Evolutionary conservation across 2,329 filamentous ascomycete genomes (phyloP).

Genomic region (Phoma herbarum): DNA sequence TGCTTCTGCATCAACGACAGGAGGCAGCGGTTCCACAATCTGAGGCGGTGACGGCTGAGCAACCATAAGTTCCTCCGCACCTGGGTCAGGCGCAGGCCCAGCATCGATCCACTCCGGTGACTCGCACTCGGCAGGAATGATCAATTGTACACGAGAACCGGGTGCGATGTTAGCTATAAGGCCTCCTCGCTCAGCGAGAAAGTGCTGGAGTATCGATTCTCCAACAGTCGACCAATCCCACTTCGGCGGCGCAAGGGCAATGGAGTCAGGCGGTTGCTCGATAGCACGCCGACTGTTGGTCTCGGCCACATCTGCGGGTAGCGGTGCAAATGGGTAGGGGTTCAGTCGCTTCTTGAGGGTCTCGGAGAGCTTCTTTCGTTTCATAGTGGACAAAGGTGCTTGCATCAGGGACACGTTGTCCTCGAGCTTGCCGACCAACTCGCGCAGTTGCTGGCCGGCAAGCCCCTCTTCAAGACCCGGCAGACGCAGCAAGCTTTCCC

Average conservation of each 20-base stretch:
- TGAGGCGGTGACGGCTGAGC: slow-evolving; percentile 10
- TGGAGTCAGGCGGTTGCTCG: slow-evolving; percentile 47
- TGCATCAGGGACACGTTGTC: slow-evolving; percentile 65
- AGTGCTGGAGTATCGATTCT: slow-evolving; percentile 56
- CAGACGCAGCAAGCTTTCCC: slow-evolving; percentile 63
- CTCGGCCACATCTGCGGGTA: slow-evolving; percentile 48
- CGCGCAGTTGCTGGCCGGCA: slow-evolving; percentile 48
- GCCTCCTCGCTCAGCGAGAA: slow-evolving; percentile 54
- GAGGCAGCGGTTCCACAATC: slow-evolving; percentile 4
- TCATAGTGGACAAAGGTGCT: slow-evolving; percentile 59
- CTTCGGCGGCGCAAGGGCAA: slow-evolving; percentile 47
- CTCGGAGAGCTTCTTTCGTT: slow-evolving; percentile 60
- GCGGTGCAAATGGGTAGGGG: slow-evolving; percentile 57
- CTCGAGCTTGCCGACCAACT: slow-evolving; percentile 59
- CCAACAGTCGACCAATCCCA: slow-evolving; percentile 61
- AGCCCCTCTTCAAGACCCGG: slow-evolving; percentile 58
- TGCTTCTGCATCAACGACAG: slow-evolving; percentile 1
- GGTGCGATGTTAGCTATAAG: slow-evolving; percentile 38
- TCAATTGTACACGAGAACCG: slow-evolving; percentile 54
- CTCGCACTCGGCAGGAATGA: slow-evolving; percentile 47
- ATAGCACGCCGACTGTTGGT: slow-evolving; percentile 25
- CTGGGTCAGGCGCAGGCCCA: slow-evolving; percentile 7
- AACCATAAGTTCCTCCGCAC: slow-evolving; percentile 6
- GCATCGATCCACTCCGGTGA: slow-evolving; percentile 26
- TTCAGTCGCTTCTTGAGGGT: slow-evolving; percentile 64